Evolutionary conservation across 768 basidiomycete species (phyloP), one percentile per base, ranked within the genome.

Genomic region (Agaricus blazei): DNA sequence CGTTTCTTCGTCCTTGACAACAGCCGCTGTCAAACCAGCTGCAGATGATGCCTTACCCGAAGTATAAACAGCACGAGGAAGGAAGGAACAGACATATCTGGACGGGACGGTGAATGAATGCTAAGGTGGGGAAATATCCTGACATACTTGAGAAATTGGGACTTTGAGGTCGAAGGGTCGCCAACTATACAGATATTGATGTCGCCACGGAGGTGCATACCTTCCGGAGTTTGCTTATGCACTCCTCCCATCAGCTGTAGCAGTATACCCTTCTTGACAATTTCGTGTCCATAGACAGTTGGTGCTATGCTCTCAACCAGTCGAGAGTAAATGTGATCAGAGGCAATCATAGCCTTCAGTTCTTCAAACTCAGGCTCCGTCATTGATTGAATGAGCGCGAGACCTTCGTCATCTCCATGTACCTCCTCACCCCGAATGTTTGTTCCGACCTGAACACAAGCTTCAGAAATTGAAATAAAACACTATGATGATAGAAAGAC

Each of bases 21-120:
- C 97, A 2, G 96, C 96, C 4, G 97, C 97, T 0, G 97, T 99
- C 24, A 99, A 80, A 88, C 97, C 97, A 28, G 96, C 97, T 0
- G 97, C 97, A 2, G 96, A 95, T 1, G 97, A 98, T 1, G 96
- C 97, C 70, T 99, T 98, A n/a, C 97, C 97, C 0, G 96, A 98
- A 0, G 97, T 98, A 69, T 98, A 98, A 7, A 98, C 95, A 1
- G 96, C 93, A 26, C 97, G 93, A 54, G 96, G 97, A 1, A 98
- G 79, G 83, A 99, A 97, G 15, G 93, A 94, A 68, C 95, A 98
- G 48, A 99, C 88, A 62, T 98, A 99, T 74, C 96, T 98, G 24
- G 23, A 46, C 31, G 45, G 14, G 28, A 52, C 31, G 51, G 54
- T 38, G 50, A 56, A 54, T 34, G 27, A 43, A 11, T 45, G 41